Percentiles rank a stretch among this genome's conserved stretches.
phyloP scores from a whole-genome alignment of 331 rosid genomes.

The Malus hybrid region DNA sequence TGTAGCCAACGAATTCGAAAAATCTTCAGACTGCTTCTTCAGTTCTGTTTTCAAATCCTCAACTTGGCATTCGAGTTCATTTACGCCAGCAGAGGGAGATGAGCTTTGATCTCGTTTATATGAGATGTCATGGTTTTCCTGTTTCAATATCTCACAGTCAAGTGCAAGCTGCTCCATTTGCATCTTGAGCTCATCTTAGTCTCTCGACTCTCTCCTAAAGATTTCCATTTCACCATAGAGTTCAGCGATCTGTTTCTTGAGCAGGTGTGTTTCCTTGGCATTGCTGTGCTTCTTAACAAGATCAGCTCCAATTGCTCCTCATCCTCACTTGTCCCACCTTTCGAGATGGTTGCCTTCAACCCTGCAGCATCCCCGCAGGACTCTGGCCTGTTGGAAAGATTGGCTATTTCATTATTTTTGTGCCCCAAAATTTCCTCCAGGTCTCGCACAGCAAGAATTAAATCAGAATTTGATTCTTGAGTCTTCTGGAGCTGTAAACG shows the following conservation, averaged over 20 bases:
- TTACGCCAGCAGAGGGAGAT: conserved; percentile 31
- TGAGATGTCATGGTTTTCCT: conserved; percentile 74
- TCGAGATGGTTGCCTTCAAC: conserved; percentile 27
- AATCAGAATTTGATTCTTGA: conserved; percentile 83
- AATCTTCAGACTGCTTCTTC: conserved; percentile 60
- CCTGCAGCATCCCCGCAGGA: conserved; percentile 24
- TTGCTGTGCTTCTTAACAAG: conserved; percentile 46
- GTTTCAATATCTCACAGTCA: conserved; percentile 89
- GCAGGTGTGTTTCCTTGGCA: conserved; percentile 45
- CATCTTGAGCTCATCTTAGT: conserved; percentile 80
- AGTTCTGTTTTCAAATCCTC: conserved; percentile 56
- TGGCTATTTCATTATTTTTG: conserved; percentile 35
- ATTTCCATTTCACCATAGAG: conserved; percentile 72
- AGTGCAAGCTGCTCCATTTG: conserved; percentile 95
- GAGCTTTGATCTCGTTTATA: conserved; percentile 69
- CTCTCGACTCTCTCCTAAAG: conserved; percentile 66
- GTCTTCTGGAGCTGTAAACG: conserved; percentile 76
- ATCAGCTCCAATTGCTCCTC: conserved; percentile 70
- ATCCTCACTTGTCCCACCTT: conserved; percentile 43
- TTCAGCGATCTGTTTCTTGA: conserved; percentile 63
- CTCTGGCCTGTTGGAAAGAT: conserved; percentile 14
- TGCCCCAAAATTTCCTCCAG: conserved; percentile 83
- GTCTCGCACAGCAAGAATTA: conserved; percentile 81
- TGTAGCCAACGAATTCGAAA: conserved; percentile 57
- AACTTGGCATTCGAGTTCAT: conserved; percentile 44